Evolutionary conservation across 2,329 filamentous ascomycete species (phyloP).

Genomic region (Sporothrix mexicana): DNA sequence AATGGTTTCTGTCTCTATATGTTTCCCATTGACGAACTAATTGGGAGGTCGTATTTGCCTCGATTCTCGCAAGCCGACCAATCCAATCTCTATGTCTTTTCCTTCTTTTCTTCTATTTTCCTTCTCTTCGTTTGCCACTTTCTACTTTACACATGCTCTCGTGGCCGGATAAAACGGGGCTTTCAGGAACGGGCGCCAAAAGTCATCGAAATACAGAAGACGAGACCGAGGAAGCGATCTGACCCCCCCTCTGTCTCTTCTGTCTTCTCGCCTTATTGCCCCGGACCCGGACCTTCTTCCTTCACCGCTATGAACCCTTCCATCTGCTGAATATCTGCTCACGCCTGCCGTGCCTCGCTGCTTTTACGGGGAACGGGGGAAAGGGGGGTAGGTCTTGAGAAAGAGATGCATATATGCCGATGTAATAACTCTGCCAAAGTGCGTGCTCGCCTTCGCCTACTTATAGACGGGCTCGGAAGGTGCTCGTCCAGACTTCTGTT

Average conservation of each 20-base stretch:
- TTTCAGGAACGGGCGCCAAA: constrained; percentile 17
- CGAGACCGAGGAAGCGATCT: neutral
- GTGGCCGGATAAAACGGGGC: constrained; percentile 24
- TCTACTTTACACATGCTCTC: neutral
- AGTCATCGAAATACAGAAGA: neutral
- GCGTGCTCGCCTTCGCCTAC: neutral
- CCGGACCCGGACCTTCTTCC: no score
- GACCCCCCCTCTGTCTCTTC: neutral
- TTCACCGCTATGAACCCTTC: no score
- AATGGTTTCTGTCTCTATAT: no score
- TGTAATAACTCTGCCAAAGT: neutral
- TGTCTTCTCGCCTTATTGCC: no score
- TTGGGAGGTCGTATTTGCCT: constrained; percentile 22
- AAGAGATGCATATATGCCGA: constrained; percentile 13
- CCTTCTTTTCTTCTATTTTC: neutral
- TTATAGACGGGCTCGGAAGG: constrained; percentile 14
- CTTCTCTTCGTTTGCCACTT: constrained; percentile 6
- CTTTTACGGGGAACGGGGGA: neutral
- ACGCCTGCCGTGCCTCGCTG: no score
- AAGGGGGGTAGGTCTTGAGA: neutral
- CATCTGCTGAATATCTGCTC: no score
- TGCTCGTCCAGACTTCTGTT: neutral
- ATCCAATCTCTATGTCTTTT: neutral
- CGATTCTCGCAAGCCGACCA: neutral
- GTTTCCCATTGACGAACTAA: constrained; percentile 29